Percentiles rank a stretch among this genome's conserved stretches.
These are phyloP conservation scores for Alternaria gaisen DNA, from an alignment of 2,329 filamentous ascomycete species.

Conservation along the genomic window DNA sequence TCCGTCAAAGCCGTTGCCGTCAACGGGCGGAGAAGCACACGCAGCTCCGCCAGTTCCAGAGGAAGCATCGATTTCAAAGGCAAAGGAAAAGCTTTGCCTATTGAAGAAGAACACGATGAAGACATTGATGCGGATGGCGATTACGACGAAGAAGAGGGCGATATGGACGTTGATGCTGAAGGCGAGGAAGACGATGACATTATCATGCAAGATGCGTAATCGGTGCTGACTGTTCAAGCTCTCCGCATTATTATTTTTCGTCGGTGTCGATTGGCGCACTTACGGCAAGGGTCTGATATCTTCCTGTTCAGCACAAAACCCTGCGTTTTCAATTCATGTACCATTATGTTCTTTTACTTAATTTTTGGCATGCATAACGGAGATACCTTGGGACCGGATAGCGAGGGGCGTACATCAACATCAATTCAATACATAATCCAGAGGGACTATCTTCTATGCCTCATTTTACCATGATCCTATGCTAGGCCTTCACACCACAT, in stretches of 20 bases:
- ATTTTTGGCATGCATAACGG: slow-evolving; percentile 1
- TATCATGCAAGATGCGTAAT: slow-evolving; percentile 18
- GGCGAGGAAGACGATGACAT: slow-evolving; percentile 43
- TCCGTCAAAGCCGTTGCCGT: slow-evolving; percentile 37
- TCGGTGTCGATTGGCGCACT: neutral
- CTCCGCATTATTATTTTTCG: neutral
- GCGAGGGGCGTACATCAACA: neutral
- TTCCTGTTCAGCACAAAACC: neutral
- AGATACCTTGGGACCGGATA: slow-evolving; percentile 11
- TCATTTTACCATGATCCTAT: neutral
- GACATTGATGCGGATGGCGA: slow-evolving; percentile 34
- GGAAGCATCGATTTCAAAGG: slow-evolving; percentile 38
- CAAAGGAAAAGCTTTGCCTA: slow-evolving; percentile 36
- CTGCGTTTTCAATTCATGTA: neutral
- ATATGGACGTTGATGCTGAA: slow-evolving; percentile 25
- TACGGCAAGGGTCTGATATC: neutral
- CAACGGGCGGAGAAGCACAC: slow-evolving; percentile 40
- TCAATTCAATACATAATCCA: neutral
- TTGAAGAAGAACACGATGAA: slow-evolving; percentile 43
- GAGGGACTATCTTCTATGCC: neutral
- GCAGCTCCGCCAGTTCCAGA: slow-evolving; percentile 42
- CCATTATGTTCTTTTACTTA: neutral
- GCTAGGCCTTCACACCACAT: too few species aligned
- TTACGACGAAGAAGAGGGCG: slow-evolving; percentile 19
- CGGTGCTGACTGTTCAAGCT: neutral